Evolutionary conservation across 805 yeast species (phyloP).

Genomic region (Grigorovia yakushimaensis): DNA sequence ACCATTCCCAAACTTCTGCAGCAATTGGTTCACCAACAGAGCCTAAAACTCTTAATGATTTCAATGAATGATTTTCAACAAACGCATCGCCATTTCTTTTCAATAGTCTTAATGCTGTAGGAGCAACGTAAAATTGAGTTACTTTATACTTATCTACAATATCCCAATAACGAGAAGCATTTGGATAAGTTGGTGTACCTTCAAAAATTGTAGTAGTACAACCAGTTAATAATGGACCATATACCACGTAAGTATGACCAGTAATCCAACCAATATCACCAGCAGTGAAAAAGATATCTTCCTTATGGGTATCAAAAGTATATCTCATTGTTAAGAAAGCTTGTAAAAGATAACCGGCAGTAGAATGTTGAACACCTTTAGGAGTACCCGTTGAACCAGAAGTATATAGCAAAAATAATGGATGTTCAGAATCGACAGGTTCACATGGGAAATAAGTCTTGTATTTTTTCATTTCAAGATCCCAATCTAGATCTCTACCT

Average conservation of each 20-base stretch:
- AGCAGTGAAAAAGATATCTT: constrained; percentile 72
- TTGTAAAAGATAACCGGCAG: constrained; percentile 70
- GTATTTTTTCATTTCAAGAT: constrained; percentile 55
- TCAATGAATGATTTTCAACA: constrained; percentile 51
- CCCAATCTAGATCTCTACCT: constrained; percentile 68
- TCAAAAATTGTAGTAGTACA: constrained; percentile 74
- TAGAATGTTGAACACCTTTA: constrained; percentile 74
- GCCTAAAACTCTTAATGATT: constrained; percentile 60
- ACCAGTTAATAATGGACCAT: constrained; percentile 72
- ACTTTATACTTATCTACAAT: constrained; percentile 62
- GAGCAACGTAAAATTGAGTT: constrained; percentile 76
- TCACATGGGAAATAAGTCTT: constrained; percentile 64
- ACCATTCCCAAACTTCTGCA: constrained; percentile 85
- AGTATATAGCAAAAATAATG: constrained; percentile 70
- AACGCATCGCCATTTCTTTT: constrained; percentile 63
- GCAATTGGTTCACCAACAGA: constrained; percentile 85
- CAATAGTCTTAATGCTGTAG: constrained; percentile 69
- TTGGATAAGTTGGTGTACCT: constrained; percentile 83
- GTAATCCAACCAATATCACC: constrained; percentile 92
- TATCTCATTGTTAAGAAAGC: constrained; percentile 68
- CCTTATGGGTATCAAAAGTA: constrained; percentile 64
- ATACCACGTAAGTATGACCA: constrained; percentile 75
- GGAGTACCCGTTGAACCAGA: constrained; percentile 87
- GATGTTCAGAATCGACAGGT: constrained; percentile 72
- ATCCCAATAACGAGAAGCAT: constrained; percentile 71